phyloP scores from a whole-genome alignment of 148 eudicot genomes.

The Rhododendron ferrugineum region DNA sequence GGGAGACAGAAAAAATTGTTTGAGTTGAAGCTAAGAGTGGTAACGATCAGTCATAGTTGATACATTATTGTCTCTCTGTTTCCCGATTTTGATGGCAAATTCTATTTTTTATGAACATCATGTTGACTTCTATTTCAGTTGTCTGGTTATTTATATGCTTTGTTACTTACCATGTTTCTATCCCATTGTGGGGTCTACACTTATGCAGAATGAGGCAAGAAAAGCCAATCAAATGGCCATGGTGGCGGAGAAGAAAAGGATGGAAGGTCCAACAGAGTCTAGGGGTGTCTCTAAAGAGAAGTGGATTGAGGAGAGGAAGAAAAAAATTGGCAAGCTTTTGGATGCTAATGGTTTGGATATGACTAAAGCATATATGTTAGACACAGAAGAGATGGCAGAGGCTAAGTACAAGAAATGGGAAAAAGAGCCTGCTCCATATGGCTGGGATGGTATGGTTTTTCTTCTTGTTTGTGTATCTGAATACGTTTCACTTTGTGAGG shows the following conservation, averaged over 20 bases:
- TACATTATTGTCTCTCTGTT: not conserved
- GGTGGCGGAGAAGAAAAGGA: conserved; percentile 29
- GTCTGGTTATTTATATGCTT: not conserved
- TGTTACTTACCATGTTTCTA: not conserved
- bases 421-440: conserved; percentile 87
- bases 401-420: conserved; percentile 93
- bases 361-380: conserved; percentile 90
- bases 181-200: not conserved
- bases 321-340: conserved; percentile 79
- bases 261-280: conserved; percentile 72
- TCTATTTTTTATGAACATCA: not conserved
- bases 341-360: conserved; percentile 93
- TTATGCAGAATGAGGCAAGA: conserved; percentile 49
- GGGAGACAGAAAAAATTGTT: conserved; percentile 82
- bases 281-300: conserved; percentile 95
- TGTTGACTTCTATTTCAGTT: not conserved
- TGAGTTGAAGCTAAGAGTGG: conserved; percentile 86
- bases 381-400: conserved; percentile 88
- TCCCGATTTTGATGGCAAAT: not conserved
- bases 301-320: conserved; percentile 97
- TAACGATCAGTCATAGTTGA: conserved; percentile 13
- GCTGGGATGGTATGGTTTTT: conserved; percentile 82
- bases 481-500: not conserved
- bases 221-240: conserved; percentile 22
- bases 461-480: not conserved